Conservation (phyloP, 768 basidiomycete genomes). For the Rhizopogon vinicolor region DNA sequence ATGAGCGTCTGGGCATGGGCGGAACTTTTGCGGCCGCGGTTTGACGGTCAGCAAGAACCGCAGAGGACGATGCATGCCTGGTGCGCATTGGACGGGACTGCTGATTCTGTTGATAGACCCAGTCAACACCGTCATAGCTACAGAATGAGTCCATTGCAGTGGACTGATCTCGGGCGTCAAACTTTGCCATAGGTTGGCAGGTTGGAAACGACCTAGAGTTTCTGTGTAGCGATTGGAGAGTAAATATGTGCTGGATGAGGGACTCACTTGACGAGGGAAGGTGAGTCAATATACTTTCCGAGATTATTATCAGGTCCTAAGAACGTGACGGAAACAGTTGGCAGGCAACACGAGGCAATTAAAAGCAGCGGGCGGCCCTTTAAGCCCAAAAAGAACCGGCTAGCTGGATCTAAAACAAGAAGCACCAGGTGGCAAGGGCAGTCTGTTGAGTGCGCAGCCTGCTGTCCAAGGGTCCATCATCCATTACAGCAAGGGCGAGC, state of each 20-base stretch:
- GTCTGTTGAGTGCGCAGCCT: background rate
- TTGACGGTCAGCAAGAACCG: slow-evolving; percentile 8
- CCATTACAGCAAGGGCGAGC: background rate
- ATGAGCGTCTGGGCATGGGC: slow-evolving; percentile 11
- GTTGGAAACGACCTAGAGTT: slow-evolving; percentile 17
- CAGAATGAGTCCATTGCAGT: slow-evolving; percentile 30
- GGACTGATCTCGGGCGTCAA: slow-evolving; percentile 13
- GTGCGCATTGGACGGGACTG: slow-evolving; percentile 14
- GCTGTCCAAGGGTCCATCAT: background rate
- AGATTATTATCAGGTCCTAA: slow-evolving; percentile 28
- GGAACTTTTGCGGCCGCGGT: slow-evolving; percentile 15
- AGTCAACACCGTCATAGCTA: slow-evolving; percentile 28
- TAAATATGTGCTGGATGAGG: slow-evolving; percentile 11
- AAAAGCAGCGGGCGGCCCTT: slow-evolving; percentile 25
- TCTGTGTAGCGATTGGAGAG: slow-evolving; percentile 10
- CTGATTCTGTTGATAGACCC: slow-evolving; percentile 11
- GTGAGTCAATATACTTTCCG: slow-evolving; percentile 22
- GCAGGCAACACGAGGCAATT: slow-evolving; percentile 30
- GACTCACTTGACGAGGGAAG: slow-evolving; percentile 7
- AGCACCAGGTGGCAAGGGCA: background rate
- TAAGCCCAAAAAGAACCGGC: slow-evolving; percentile 11
- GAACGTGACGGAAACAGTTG: slow-evolving; percentile 16
- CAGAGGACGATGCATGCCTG: slow-evolving; percentile 18
- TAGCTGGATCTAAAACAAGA: slow-evolving; percentile 11
- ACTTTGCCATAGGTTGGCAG: slow-evolving; percentile 16